Evolutionary conservation across 164 flowering plant genomes (phyloP), one percentile per base, ranked within the genome.

Genomic region (Tetrastigma voinierianum): DNA sequence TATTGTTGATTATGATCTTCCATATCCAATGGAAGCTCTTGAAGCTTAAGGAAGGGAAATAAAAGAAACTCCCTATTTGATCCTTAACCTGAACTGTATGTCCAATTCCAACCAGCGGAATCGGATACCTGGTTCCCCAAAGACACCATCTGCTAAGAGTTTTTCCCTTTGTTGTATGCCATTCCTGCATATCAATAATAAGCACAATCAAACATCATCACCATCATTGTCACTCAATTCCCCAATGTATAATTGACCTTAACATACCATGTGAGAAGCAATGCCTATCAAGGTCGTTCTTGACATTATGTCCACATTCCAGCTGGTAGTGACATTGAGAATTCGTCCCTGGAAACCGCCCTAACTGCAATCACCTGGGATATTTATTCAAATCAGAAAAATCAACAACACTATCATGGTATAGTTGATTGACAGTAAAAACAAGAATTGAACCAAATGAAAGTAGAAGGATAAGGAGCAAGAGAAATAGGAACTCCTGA

Each of bases 101-200:
- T 94, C 96, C 96, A 94, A 54, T 94, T 94, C 97, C 97, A 94
- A 53, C 93, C 90, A 57, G 81, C 75, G 51, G 98, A 72, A 94
- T 94, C 14, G 97, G 95, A 77, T 97, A 94, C 74, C 88, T 94
- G 17, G 98, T 94, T 52, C 98, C 98, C 12, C n/a, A n/a, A 66
- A 75, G 47, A 94, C 98, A 61, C 98, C 98, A 82, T 94, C 97
- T 91, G 97, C 98, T 97, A 94, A 44, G 98, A 86, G 78, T 91
- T 87, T 71, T 83, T 91, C 70, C n/a, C 98, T 79, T 13, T 85
- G 91, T 73, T 94, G 96, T 71, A 91, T 71, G 32, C 98, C 98
- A 78, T 89, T 74, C 97, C 98, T 94, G 83, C 81, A 84, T 53
- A n/a, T 70, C 40, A 32, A 69, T 71, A n/a, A 68, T 20, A 52